Evolutionary conservation across 116 monocot species (phyloP).

Genomic region (Trichopus zeylanicus): DNA sequence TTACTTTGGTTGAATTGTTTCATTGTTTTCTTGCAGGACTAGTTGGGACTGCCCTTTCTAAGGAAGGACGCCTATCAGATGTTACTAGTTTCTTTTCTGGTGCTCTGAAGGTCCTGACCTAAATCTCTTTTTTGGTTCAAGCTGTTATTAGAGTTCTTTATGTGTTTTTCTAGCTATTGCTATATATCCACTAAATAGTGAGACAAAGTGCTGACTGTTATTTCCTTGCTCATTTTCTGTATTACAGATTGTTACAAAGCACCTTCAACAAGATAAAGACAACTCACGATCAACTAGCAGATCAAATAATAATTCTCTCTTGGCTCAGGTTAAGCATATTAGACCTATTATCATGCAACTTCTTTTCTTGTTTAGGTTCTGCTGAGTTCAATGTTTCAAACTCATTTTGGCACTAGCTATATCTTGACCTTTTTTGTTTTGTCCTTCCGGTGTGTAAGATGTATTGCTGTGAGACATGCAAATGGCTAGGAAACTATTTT

Average conservation of each 20-base stretch:
- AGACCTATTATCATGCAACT: background rate
- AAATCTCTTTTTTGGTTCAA: too few relatives aligned
- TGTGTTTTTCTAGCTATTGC: too few relatives aligned
- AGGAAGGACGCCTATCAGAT: conserved; percentile 38
- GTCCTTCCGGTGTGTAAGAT: too few relatives aligned
- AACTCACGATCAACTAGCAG: conserved; percentile 28
- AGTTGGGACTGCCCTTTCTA: conserved; percentile 41
- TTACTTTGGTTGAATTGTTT: background rate
- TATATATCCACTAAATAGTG: too few relatives aligned
- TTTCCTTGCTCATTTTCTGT: background rate
- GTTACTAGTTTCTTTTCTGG: conserved; percentile 42
- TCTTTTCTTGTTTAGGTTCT: too few relatives aligned
- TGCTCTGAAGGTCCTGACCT: conserved; percentile 44
- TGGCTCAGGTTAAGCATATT: conserved; percentile 34
- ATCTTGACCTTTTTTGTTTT: too few relatives aligned
- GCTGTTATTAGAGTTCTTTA: too few relatives aligned
- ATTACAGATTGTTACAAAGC: conserved; percentile 38
- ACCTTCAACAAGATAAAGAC: conserved; percentile 57
- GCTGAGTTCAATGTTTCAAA: background rate
- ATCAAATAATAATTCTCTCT: conserved; percentile 40
- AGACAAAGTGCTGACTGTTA: background rate
- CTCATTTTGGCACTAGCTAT: too few relatives aligned
- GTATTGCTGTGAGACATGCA: too few relatives aligned
- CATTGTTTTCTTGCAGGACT: conserved; percentile 27
- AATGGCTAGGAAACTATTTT: too few relatives aligned